phyloP scores from a whole-genome alignment of 2,329 filamentous ascomycete genomes.

The Verticillium zaregamsianum region DNA sequence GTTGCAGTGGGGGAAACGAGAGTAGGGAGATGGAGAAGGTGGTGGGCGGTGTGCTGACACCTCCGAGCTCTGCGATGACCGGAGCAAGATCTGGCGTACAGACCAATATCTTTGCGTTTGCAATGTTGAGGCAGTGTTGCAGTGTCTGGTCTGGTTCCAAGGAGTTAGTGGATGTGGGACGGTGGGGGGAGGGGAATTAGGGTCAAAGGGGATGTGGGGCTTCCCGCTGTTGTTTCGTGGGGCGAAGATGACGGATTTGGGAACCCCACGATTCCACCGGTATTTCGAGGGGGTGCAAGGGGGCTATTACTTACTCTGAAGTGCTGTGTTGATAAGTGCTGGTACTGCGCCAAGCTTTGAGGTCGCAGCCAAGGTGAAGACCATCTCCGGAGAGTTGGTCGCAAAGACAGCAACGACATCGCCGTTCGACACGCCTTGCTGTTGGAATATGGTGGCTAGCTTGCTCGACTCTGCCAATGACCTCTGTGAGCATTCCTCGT shows the following conservation, averaged over 20 bases:
- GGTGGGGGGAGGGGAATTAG: too few relatives aligned
- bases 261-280: too few relatives aligned
- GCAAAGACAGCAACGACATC: background rate
- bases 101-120: background rate
- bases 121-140: constrained; percentile 2
- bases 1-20: background rate
- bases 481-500: background rate
- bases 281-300: background rate
- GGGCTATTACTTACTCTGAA: background rate
- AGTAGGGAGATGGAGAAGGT: background rate
- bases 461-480: background rate
- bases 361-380: background rate
- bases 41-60: background rate
- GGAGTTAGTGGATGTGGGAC: background rate
- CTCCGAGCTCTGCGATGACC: background rate
- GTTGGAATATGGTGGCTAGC: background rate
- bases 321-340: background rate
- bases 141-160: background rate
- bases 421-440: background rate
- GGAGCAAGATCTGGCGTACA: background rate
- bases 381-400: constrained; percentile 2
- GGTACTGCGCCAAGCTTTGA: constrained; percentile 1
- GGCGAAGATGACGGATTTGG: too few relatives aligned
- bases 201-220: too few relatives aligned
- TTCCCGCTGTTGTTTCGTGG: too few relatives aligned